Evolutionary conservation across 176 grass and related monocot genomes (phyloP), one percentile per base, ranked within the genome.

Genomic region (Oryza nivara): DNA sequence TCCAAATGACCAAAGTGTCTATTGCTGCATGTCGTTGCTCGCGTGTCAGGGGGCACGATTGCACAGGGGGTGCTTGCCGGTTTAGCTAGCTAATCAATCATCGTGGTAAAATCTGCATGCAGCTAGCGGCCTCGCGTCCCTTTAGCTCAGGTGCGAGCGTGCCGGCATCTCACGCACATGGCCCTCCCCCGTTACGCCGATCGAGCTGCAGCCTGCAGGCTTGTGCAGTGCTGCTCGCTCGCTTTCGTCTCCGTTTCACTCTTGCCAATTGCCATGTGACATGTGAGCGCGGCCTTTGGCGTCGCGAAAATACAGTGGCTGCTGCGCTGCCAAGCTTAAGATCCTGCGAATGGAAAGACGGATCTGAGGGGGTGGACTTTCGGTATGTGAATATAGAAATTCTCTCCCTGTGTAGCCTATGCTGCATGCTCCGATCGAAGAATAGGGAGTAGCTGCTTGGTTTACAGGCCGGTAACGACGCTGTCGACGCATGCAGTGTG

Each of bases 401-500:
- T 58, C 19, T 58, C 54, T n/a, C 17, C 8, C 17, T 58, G 19
- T 58, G 19, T n/a, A 58, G 19, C 6, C 17, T 58, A 15, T 58
- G 45, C 45, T 74, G 77, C 30, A 32, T 32, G 30, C 87, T 40
- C 23, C 16, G 7, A 85, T 32, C 82, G 71, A 85, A 70, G 77
- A 20, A 19, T 20, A 74, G 17, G 74, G 56, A 40, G 38, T 81
- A 61, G 82, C 52, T 67, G 72, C 41, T 15, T 86, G 44, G 1
- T 44, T 82, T n/a, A 45, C 77, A 82, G 70, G 15, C 58, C 58
- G n/a, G 65, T 74, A 7, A 23, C 54, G 19, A 58, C 19, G 17
- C 54, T 58, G 54, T 58, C 54, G 54, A 58, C 54, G 54, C 54
- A 58, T 58, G 40, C 81, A 54, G 65, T 10, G 8, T 60, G 30